Base-by-base conservation (phyloP, 306 rosid genomes). In the Trifolium dubium region DNA sequence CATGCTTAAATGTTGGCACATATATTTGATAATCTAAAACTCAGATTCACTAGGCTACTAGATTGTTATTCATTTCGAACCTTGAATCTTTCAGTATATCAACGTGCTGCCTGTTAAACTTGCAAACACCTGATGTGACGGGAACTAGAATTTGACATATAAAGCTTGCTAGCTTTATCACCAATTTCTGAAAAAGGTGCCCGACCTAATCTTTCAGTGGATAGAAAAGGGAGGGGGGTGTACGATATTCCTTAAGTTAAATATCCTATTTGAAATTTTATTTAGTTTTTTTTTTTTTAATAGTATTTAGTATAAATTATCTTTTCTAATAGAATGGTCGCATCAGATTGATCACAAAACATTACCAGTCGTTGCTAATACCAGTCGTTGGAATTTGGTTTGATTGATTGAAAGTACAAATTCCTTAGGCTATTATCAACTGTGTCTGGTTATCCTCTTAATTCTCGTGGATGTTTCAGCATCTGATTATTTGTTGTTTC, bases 91-190 rank as follows among this genome's bases (percentile, higher is more conserved):
- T 76, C 74, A 61, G 60, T 84, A 49, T 81, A 46, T 79, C 54
- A 76, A 62, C 75, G 49, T 64, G 65, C 78, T 40, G 49, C 58
- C 76, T 3, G 15, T 56, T 62, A 75, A 73, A 81, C 77, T 71
- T 75, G 65, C 81, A 72, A 82, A 72, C 70, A 68, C 79, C 80
- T 82, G 75, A 58, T 58, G 46, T 72, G 75, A 10, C 53, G 70
- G 75, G 69, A 69, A 59, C 61, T 37, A 65, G 60, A 77, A 64
- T 55, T 77, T 69, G 41, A 19, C 73, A 17, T 78, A 71, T 64
- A 78, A 75, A 71, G 69, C 69, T 53, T 69, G 13, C 75, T 78
- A 64, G 76, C 64, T 74, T 74, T 69, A 37, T 70, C 76, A 77
- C 80, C 73, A 60, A 46, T 23, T 69, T 70, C 40, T 75, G 41